Evolutionary conservation across 2,329 filamentous ascomycete genomes (phyloP), one percentile per base, ranked within the genome.

Genomic region (Fusarium buharicum): DNA sequence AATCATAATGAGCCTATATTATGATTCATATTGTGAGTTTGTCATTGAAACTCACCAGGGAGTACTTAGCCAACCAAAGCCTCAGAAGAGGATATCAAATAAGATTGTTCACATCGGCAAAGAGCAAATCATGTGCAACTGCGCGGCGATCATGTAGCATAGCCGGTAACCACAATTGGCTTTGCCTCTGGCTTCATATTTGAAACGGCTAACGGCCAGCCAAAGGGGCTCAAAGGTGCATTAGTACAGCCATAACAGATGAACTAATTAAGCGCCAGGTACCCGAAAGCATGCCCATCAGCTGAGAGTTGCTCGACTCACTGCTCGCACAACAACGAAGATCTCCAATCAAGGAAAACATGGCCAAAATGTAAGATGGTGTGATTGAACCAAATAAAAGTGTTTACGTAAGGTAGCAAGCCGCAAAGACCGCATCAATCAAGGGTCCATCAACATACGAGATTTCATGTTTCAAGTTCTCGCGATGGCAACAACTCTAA

Each of bases 181-280:
- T 47, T 55, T 56, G 48, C 40, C 13, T 37, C 39, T 28, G 27
- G 28, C 37, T 9, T 47, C 22, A 14, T 50, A 20, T 36, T 14
- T 37, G 48, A 52, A 56, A 49, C 39, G 53, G 38, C 47, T 33
- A 69, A 55, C 52, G 36, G 39, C 36, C 50, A 50, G 31, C 38
- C 37, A 55, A 63, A 66, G 54, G 45, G 49, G 51, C 52, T 47
- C 11, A 22, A 44, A 33, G 51, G 17, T 28, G 20, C 14, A 30
- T 27, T 36, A 48, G 44, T 22, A 14, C 53, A 30, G 11, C 50
- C 27, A 55, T 49, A 14, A 11, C 30, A 4, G 13, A 5, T 31
- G 4, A 4, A 31, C 30, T 14, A 16, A 50, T 52, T 37, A 64
- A 68, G 67, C 37, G 44, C 64, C 57, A 69, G 61, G 55, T 65